Percentiles rank a stretch among this genome's conserved stretches.
Evolutionary conservation across 1,284 basidiomycete species (phyloP).

Genomic region (Athelia psychrophila): DNA sequence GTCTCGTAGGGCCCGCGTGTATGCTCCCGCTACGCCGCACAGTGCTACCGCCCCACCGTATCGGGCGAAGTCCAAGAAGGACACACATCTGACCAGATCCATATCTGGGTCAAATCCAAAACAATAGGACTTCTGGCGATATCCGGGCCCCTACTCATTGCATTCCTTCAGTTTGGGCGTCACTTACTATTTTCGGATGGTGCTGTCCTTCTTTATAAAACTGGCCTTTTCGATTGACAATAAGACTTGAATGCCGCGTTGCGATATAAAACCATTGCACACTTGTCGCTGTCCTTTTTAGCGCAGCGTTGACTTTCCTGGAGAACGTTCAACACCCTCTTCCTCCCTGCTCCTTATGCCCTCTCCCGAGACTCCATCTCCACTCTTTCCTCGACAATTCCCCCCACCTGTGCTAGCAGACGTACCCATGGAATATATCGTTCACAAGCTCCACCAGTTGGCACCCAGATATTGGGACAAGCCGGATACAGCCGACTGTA

Average conservation of each 20-base stretch:
- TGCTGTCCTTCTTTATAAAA: neutral
- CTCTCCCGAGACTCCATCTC: constrained; percentile 16
- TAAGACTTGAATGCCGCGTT: neutral
- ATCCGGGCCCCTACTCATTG: neutral
- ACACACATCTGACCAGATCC: neutral
- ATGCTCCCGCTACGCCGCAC: neutral
- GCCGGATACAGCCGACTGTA: constrained; percentile 70
- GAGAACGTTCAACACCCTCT: constrained; percentile 25
- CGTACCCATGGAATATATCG: constrained; percentile 67
- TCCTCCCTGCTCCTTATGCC: constrained; percentile 21
- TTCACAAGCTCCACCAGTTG: constrained; percentile 63
- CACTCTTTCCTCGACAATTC: constrained; percentile 54
- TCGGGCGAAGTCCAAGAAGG: neutral
- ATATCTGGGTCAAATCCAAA: neutral
- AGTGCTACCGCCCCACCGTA: too few species aligned
- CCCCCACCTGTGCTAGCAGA: constrained; percentile 59
- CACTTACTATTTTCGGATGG: neutral
- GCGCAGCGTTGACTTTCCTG: constrained; percentile 39
- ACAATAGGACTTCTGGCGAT: neutral
- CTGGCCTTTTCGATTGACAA: constrained; percentile 1
- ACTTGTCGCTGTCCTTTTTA: constrained; percentile 24
- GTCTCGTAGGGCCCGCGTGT: neutral
- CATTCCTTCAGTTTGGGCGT: neutral
- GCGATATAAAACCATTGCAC: constrained; percentile 6
- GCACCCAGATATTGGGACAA: constrained; percentile 69